Conservation (phyloP, 2,329 filamentous ascomycete genomes). For the Corynespora cassiicola region DNA sequence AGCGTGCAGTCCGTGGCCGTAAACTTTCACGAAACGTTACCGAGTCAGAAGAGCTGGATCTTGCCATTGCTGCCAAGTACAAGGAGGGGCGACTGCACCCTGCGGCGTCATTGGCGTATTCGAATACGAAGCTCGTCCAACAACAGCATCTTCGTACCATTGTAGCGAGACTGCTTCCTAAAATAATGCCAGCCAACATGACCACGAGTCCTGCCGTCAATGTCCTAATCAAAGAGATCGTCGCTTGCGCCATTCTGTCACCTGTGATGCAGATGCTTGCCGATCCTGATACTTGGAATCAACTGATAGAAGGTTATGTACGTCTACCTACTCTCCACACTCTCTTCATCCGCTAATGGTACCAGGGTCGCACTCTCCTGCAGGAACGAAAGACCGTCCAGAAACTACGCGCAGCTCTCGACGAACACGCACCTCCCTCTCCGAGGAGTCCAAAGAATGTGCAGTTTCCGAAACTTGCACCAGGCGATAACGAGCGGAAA, state of each 20-base stretch:
- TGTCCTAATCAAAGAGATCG: slow-evolving; percentile 83
- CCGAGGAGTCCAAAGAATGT: slow-evolving; percentile 70
- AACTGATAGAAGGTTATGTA: slow-evolving; percentile 85
- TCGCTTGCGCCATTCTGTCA: slow-evolving; percentile 88
- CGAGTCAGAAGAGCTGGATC: slow-evolving; percentile 93
- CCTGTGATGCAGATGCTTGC: slow-evolving; percentile 81
- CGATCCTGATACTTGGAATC: slow-evolving; percentile 97
- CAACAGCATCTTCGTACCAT: slow-evolving; percentile 86
- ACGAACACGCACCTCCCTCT: slow-evolving; percentile 88
- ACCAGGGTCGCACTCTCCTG: slow-evolving; percentile 76
- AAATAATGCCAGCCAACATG: slow-evolving; percentile 75
- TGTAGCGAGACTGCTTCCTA: slow-evolving; percentile 74
- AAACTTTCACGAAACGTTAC: slow-evolving; percentile 90
- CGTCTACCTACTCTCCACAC: slow-evolving; percentile 30
- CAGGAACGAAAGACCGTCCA: slow-evolving; percentile 96
- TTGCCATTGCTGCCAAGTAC: slow-evolving; percentile 95
- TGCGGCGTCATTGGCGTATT: slow-evolving; percentile 81
- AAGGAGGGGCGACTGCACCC: slow-evolving; percentile 86
- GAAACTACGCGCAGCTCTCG: slow-evolving; percentile 87
- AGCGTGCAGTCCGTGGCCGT: slow-evolving; percentile 83
- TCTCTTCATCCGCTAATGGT: slow-evolving; percentile 16
- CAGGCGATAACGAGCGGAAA: slow-evolving; percentile 85
- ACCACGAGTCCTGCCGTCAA: slow-evolving; percentile 81
- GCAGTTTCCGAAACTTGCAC: slow-evolving; percentile 78
- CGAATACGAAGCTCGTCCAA: slow-evolving; percentile 83